Base-by-base conservation (phyloP, 2,329 filamentous ascomycete species). In the Madurella fahalii region DNA sequence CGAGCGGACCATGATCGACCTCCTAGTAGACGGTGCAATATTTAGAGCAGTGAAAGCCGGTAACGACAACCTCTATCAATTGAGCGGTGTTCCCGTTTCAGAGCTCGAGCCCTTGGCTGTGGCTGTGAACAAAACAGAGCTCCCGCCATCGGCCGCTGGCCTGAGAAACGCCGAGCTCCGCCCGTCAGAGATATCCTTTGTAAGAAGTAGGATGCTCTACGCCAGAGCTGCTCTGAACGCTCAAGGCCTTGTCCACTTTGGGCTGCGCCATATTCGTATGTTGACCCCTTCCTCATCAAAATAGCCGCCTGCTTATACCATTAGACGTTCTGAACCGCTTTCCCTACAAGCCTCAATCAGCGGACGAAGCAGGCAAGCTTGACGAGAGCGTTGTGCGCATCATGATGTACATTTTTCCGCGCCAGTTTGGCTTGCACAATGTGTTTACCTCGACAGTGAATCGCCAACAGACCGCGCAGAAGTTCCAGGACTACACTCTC, bases 371-470 rank as follows among this genome's bases (percentile, higher is more conserved):
- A 2, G 39, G 52, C 5, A 42, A 40, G 0, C 44, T 81, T 62
- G 64, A 74, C 1, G 65, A 71, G 12, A 80, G 86, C 58, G 88
- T 84, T 0, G 66, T 84, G 11, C 89, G 87, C 62, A 72, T 95
- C 17, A 83, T 96, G 81, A 94, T 93, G 76, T 93, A 97, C 69
- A 85, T 99, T 1, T 99, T 99, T 63, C 94, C 94, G 32, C 80
- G 86, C 11, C 92, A 97, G 65, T 97, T 96, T 65, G 83, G 83
- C 13, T 74, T 99, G 3, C 90, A 95, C 66, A 99, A 97, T 69
- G 90, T 87, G n/a, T 96, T 97, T 67, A 90, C 85, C 0, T 89
- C 85, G 5, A 72, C 75, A 3, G 78, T 87, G 15, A 80, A 94
- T 67, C 68, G 67, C 18, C 79, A 72, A 47, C 81, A 89, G 64